phyloP scores from a whole-genome alignment of 345 rosid genomes.

The Euclidium syriacum region DNA sequence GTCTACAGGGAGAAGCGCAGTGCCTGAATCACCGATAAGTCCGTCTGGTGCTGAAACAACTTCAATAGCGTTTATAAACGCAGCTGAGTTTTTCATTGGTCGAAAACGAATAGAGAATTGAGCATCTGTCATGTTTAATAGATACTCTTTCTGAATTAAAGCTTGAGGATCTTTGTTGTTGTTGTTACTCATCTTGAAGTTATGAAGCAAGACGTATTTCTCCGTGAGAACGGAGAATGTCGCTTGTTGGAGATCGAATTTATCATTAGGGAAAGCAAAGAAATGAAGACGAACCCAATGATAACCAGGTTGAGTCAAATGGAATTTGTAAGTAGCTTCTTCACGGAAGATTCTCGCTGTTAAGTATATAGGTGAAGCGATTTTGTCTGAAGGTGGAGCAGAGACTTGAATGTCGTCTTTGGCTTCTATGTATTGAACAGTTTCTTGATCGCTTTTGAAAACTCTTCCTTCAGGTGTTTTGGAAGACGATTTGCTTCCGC shows the following conservation, averaged over 20 bases:
- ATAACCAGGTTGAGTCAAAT: constrained; percentile 49
- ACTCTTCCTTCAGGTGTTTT: constrained; percentile 54
- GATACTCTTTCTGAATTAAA: constrained; percentile 49
- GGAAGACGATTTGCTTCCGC: constrained; percentile 44
- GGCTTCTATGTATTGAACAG: constrained; percentile 37
- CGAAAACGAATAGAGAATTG: constrained; percentile 44
- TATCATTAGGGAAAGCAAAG: constrained; percentile 36
- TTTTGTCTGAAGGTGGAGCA: constrained; percentile 42
- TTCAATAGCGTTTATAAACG: constrained; percentile 73
- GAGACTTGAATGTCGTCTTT: constrained; percentile 45
- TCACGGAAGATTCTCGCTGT: constrained; percentile 52
- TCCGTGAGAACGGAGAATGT: constrained; percentile 51
- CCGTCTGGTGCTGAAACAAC: constrained; percentile 66
- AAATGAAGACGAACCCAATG: constrained; percentile 80
- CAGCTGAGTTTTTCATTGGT: constrained; percentile 50
- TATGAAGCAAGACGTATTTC: constrained; percentile 56
- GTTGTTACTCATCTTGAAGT: constrained; percentile 39
- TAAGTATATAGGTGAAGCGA: constrained; percentile 50
- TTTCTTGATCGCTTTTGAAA: constrained; percentile 60
- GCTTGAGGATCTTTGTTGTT: constrained; percentile 27
- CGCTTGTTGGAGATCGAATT: constrained; percentile 48
- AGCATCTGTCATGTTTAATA: constrained; percentile 48
- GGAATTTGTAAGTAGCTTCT: constrained; percentile 51
- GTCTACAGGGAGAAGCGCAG: constrained; percentile 49
- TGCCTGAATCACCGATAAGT: constrained; percentile 47